Percentiles rank a stretch among this genome's conserved stretches.
phyloP scores from a whole-genome alignment of 1,284 basidiomycete species.

The Cryptococcus hybrid region DNA sequence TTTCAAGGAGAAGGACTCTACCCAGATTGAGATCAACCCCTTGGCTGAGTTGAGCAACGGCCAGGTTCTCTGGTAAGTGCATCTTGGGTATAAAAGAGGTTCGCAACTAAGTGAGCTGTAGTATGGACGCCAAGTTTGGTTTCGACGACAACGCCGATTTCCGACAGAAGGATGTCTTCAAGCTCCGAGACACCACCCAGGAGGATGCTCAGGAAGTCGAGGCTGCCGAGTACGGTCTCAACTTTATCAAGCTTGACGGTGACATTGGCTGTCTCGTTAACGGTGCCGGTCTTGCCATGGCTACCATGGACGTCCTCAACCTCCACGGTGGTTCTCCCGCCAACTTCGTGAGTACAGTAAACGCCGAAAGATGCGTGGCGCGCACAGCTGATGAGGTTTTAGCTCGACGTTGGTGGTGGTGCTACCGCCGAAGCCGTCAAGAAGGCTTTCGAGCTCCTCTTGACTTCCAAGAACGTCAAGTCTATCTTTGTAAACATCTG shows the following conservation, averaged over 20 bases:
- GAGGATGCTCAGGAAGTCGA: slow-evolving; percentile 97
- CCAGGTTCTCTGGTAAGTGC: slow-evolving; percentile 79
- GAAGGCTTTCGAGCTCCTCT: slow-evolving; percentile 96
- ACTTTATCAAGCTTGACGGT: slow-evolving; percentile 99
- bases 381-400: slow-evolving; percentile 1
- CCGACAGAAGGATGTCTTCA: slow-evolving; percentile 89
- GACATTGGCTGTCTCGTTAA: slow-evolving; percentile 98
- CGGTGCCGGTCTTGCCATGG: slow-evolving; percentile 99
- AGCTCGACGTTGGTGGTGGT: slow-evolving; percentile 94
- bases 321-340: slow-evolving; percentile 95
- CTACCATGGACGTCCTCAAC: slow-evolving; percentile 98
- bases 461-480: slow-evolving; percentile 88
- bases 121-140: slow-evolving; percentile 99
- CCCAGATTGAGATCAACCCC: slow-evolving; percentile 99
- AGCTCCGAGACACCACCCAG: slow-evolving; percentile 86
- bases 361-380: neutral
- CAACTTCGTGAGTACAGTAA: slow-evolving; percentile 59
- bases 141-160: slow-evolving; percentile 99
- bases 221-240: slow-evolving; percentile 79
- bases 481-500: slow-evolving; percentile 99
- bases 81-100: neutral
- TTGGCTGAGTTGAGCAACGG: slow-evolving; percentile 95
- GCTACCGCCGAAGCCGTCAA: slow-evolving; percentile 98
- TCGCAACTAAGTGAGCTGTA: slow-evolving; percentile 35
- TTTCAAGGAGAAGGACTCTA: slow-evolving; percentile 99